Evolutionary conservation across 2,329 filamentous ascomycete genomes (phyloP), one percentile per base, ranked within the genome.

Genomic region (Fusarium burgessii): DNA sequence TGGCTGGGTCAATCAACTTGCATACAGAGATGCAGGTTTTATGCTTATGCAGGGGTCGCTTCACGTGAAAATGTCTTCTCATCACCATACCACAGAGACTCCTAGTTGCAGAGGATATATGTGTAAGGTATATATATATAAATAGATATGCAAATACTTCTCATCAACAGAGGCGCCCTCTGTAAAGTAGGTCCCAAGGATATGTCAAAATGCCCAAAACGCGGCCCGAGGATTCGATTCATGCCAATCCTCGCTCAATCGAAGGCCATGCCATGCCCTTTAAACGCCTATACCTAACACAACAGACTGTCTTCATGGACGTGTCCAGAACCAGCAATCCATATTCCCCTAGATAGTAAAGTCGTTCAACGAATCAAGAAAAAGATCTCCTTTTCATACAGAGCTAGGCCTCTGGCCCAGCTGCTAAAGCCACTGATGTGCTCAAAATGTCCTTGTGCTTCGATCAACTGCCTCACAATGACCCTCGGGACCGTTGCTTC

Each of bases 401-500:
- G 43, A 73, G 62, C 58, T 60, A 32, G 49, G 50, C 56, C 56
- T 49, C 57, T 40, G 46, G 55, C 56, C 51, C 36, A 56, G 60
- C 59, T 66, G 32, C 41, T 52, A 20, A 63, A 66, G 46, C 54
- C 42, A 20, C 55, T 61, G 29, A 23, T 51, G 18, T 56, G 29
- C 20, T 54, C 23, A 29, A 43, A 38, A 56, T 38, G 29, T n/a
- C 58, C 36, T 36, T 42, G 17, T 41, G 32, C 35, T 23, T 56
- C 35, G 25, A 35, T 33, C 20, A 18, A n/a, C 45, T 20, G 11
- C 17, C 59, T 63, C 78, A 88, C 58, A 86, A 77, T 20, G 82
- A 80, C 51, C 86, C 84, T 82, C 89, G 80, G 77, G 87, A 75
- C 83, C 91, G 83, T 85, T 90, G 85, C 84, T 94, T 87, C 78